phyloP scores from a whole-genome alignment of 495 filamentous ascomycete genomes.

The Pyrenula massariospora region DNA sequence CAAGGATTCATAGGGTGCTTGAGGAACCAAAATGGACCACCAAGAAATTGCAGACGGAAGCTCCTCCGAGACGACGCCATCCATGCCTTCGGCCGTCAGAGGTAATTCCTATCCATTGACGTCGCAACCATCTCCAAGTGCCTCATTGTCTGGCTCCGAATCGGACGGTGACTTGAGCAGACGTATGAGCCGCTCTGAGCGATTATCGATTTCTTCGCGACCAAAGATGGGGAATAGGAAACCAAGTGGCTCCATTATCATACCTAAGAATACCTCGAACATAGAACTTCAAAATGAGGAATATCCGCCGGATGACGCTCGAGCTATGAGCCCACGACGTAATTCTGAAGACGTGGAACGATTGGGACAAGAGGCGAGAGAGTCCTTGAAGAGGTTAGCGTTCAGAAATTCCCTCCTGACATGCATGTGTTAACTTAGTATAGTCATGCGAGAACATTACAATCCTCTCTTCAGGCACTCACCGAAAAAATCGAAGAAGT shows the following conservation, averaged over 20 bases:
- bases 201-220: conserved; percentile 10
- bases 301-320: conserved; percentile 73
- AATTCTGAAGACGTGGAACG: conserved; percentile 80
- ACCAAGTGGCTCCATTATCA: conserved; percentile 69
- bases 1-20: neutral
- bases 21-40: neutral
- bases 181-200: neutral
- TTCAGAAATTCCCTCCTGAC: neutral
- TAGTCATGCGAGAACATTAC: conserved; percentile 79
- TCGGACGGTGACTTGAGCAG: neutral
- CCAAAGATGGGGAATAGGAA: conserved; percentile 51
- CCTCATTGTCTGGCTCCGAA: neutral
- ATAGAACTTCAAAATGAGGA: conserved; percentile 57
- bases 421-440: neutral
- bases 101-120: neutral
- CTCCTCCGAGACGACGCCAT: neutral
- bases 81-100: neutral
- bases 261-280: conserved; percentile 58
- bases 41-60: neutral
- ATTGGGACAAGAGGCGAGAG: conserved; percentile 67
- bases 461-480: conserved; percentile 75
- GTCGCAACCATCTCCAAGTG: neutral
- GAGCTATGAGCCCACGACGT: conserved; percentile 88
- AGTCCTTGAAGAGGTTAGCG: conserved; percentile 53
- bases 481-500: conserved; percentile 92